phyloP scores from a whole-genome alignment of 768 basidiomycete species.

The Tulasnella sp. region DNA sequence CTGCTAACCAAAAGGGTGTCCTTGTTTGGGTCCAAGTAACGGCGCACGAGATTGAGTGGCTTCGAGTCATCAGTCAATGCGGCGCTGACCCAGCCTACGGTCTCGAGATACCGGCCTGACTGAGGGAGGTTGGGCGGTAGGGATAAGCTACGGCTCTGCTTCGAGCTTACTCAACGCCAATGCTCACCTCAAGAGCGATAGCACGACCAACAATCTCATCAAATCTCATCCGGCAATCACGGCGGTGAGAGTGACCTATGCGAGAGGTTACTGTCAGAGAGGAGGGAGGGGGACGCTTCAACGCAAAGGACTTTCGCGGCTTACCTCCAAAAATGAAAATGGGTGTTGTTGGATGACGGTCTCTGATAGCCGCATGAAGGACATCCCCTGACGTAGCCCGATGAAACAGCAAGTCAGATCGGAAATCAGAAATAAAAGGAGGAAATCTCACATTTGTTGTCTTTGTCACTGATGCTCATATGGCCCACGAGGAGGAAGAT shows the following conservation, averaged over 20 bases:
- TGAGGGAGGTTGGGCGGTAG: not conserved
- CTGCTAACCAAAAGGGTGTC: conserved; percentile 3
- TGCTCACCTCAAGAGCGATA: not conserved
- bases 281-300: not conserved
- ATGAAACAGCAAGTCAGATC: not conserved
- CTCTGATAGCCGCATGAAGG: not conserved
- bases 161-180: not conserved
- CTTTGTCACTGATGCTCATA: not conserved
- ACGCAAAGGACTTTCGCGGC: not conserved
- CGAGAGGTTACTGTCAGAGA: too few species aligned
- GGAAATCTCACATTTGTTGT: not conserved
- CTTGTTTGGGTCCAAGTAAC: conserved; percentile 12
- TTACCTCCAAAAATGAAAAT: conserved; percentile 13
- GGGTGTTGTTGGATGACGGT: not conserved
- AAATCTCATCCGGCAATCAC: not conserved
- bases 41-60: not conserved
- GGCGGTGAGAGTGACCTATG: not conserved
- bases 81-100: conserved; percentile 17
- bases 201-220: not conserved
- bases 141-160: not conserved
- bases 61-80: not conserved
- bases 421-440: not conserved
- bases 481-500: conserved; percentile 16
- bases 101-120: conserved; percentile 20
- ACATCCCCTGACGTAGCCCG: not conserved